Conservation (phyloP, 345 rosid genomes). For the Noccaea caerulescens region DNA sequence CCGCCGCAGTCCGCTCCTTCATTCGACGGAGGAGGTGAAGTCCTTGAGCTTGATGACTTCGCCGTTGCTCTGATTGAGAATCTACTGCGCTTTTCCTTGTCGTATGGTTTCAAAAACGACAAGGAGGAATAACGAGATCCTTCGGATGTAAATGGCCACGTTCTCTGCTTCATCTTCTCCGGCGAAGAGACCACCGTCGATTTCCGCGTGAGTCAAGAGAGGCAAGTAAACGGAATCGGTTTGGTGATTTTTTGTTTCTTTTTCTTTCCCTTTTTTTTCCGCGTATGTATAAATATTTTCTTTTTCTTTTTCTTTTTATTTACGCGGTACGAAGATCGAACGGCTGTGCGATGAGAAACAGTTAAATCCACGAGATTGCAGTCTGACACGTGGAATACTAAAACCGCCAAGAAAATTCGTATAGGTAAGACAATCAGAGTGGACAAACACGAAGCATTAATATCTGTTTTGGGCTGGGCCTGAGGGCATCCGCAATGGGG, state of each 20-base stretch:
- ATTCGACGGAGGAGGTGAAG: conserved; percentile 23
- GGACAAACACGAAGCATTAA: conserved; percentile 1
- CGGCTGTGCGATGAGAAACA: conserved; percentile 19
- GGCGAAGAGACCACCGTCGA: conserved; percentile 34
- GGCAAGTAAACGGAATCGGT: conserved; percentile 25
- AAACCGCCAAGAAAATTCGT: conserved; percentile 38
- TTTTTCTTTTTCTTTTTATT: not conserved
- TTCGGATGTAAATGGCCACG: conserved; percentile 59
- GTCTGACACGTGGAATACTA: conserved; percentile 29
- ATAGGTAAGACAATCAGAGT: not conserved
- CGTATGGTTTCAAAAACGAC: conserved; percentile 31
- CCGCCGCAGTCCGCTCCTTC: not conserved
- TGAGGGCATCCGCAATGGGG: too few relatives aligned
- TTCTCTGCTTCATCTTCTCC: conserved; percentile 54
- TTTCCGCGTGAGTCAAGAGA: conserved; percentile 24
- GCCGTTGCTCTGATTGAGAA: conserved; percentile 25
- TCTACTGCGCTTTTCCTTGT: conserved; percentile 34
- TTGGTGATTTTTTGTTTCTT: not conserved
- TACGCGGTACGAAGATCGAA: conserved; percentile 12
- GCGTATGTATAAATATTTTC: not conserved
- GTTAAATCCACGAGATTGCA: not conserved
- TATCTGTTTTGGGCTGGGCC: conserved; percentile 36
- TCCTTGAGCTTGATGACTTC: conserved; percentile 31
- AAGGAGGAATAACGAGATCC: conserved; percentile 49
- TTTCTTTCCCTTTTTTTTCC: not conserved